A percentile compares a stretch with the other conserved stretches of the same genome.
Evolutionary conservation across 345 rosid genomes (phyloP).

Genomic region (Nephelium lappaceum): DNA sequence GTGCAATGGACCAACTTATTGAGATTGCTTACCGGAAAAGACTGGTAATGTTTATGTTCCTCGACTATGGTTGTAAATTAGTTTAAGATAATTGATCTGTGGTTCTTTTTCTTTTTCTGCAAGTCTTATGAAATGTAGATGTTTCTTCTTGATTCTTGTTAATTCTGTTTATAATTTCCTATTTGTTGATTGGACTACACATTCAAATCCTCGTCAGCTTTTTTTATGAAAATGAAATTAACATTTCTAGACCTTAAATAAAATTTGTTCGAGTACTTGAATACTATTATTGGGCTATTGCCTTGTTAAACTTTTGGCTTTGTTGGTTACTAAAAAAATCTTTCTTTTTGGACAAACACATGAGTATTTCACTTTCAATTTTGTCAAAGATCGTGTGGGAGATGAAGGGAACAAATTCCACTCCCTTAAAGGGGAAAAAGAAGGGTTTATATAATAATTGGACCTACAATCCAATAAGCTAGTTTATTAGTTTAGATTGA

Average conservation of each 20-base stretch:
- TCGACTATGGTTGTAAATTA: not conserved
- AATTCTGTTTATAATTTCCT: not conserved
- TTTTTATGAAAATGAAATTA: not conserved
- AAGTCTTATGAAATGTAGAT: not conserved
- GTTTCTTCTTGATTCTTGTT: not conserved
- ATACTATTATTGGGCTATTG: too few species aligned
- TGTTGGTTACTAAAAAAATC: not conserved
- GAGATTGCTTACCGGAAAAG: slow-evolving; percentile 81
- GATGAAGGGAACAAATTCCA: not conserved
- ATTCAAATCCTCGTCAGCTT: not conserved
- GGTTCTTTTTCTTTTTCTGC: not conserved
- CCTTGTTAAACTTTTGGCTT: too few species aligned
- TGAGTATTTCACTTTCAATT: not conserved
- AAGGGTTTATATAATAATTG: not conserved
- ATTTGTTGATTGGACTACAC: not conserved
- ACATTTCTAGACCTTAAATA: not conserved
- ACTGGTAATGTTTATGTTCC: slow-evolving; percentile 56
- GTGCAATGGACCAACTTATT: slow-evolving; percentile 85
- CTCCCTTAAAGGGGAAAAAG: not conserved
- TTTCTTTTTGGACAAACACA: not conserved
- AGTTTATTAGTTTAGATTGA: not conserved
- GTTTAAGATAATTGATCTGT: not conserved
- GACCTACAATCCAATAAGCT: not conserved
- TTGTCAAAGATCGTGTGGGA: too few species aligned
- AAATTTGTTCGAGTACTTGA: too few species aligned